These are phyloP conservation scores for Bolboschoenus planiculmis DNA, from an alignment of 176 grass and related monocot genomes.

Conservation along the genomic window DNA sequence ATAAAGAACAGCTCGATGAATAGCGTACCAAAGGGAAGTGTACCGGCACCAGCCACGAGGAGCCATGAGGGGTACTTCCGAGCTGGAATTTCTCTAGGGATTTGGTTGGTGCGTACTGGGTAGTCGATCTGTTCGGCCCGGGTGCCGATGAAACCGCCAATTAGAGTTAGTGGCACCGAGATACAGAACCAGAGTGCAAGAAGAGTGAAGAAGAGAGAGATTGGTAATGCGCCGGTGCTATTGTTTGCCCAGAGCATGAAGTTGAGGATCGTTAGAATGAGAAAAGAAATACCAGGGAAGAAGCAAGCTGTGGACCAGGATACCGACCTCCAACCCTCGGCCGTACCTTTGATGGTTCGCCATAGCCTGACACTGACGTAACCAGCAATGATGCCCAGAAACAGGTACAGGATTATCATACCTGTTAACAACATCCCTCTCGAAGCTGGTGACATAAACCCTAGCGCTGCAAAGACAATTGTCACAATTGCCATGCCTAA, in stretches of 20 bases:
- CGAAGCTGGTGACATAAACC: constrained; percentile 84
- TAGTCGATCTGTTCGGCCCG: constrained; percentile 55
- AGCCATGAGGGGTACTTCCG: constrained; percentile 77
- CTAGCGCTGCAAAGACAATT: constrained; percentile 77
- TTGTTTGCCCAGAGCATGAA: constrained; percentile 80
- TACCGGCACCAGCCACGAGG: constrained; percentile 67
- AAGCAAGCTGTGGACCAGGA: constrained; percentile 85
- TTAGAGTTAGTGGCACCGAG: constrained; percentile 78
- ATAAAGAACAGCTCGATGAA: constrained; percentile 93
- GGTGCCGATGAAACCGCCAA: constrained; percentile 76
- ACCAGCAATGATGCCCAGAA: constrained; percentile 72
- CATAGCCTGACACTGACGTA: constrained; percentile 72
- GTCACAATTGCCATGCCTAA: constrained; percentile 73
- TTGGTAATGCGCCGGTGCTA: constrained; percentile 73
- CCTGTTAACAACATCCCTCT: constrained; percentile 81
- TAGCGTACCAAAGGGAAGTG: constrained; percentile 77
- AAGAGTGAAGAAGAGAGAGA: constrained; percentile 74
- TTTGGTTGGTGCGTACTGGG: constrained; percentile 84
- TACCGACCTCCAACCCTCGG: constrained; percentile 76
- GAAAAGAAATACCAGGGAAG: constrained; percentile 74
- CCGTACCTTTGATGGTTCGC: constrained; percentile 69
- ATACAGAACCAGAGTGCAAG: constrained; percentile 86
- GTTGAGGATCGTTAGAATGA: constrained; percentile 61
- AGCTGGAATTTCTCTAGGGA: constrained; percentile 68
- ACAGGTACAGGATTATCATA: constrained; percentile 91